Conservation (phyloP, 2,329 filamentous ascomycete genomes). For the Tolypocladium guangdongense region DNA sequence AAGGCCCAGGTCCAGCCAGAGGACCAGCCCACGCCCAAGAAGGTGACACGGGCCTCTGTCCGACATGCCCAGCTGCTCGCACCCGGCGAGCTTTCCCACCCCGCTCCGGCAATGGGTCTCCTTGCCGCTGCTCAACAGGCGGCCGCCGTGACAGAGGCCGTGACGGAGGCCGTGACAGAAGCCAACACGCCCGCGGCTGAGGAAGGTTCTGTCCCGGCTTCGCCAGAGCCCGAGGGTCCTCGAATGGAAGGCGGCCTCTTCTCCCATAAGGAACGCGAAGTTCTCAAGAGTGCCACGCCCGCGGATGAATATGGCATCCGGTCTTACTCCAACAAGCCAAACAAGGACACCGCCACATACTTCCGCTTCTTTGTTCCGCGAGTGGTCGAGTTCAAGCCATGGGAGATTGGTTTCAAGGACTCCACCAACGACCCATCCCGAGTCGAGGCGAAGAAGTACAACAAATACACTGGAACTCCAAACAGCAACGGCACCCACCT, state of each 20-base stretch:
- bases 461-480: slow-evolving; percentile 39
- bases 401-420: slow-evolving; percentile 50
- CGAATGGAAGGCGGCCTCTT: slow-evolving; percentile 14
- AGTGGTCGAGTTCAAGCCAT: slow-evolving; percentile 35
- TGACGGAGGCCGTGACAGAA: slow-evolving; percentile 12
- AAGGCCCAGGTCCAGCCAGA: slow-evolving; percentile 39
- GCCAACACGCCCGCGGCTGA: slow-evolving; percentile 21
- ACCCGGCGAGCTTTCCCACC: slow-evolving; percentile 11
- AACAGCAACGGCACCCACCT: slow-evolving; percentile 43
- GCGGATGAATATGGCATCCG: slow-evolving; percentile 43
- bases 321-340: slow-evolving; percentile 27
- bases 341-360: slow-evolving; percentile 33
- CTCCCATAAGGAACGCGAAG: slow-evolving; percentile 22
- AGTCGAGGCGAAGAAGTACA: not conserved
- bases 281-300: slow-evolving; percentile 29
- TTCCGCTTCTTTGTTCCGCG: slow-evolving; percentile 40
- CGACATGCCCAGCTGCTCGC: slow-evolving; percentile 16
- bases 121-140: slow-evolving; percentile 27
- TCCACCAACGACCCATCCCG: slow-evolving; percentile 39
- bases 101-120: slow-evolving; percentile 25
- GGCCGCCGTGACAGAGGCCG: slow-evolving; percentile 11
- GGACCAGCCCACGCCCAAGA: slow-evolving; percentile 38
- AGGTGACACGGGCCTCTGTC: slow-evolving; percentile 24
- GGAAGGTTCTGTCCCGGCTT: slow-evolving; percentile 24
- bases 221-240: slow-evolving; percentile 20